Evolutionary conservation across 305 asterid genomes (phyloP).

Genomic region (Stenogyne calaminthoides): DNA sequence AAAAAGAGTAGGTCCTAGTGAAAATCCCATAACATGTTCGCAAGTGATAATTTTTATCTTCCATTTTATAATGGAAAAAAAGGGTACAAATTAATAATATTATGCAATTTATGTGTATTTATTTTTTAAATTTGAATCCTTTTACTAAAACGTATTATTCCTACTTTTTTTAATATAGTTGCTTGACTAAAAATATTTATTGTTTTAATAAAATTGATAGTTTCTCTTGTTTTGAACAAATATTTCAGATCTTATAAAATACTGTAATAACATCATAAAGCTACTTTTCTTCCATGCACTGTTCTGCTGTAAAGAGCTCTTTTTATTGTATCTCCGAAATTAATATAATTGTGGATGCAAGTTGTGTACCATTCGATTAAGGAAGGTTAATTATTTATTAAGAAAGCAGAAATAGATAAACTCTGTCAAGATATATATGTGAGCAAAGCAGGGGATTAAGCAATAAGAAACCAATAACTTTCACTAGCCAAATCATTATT

Average conservation of each 20-base stretch:
- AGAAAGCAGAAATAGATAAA: not conserved
- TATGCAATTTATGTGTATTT: too few species aligned
- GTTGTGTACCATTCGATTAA: not conserved
- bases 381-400: not conserved
- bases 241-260: conserved; percentile 27
- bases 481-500: conserved; percentile 11
- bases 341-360: conserved; percentile 24
- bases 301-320: conserved; percentile 33
- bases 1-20: too few species aligned
- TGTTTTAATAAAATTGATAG: too few species aligned
- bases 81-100: too few species aligned
- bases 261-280: conserved; percentile 25
- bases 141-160: too few species aligned
- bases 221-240: not conserved
- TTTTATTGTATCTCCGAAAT: conserved; percentile 12
- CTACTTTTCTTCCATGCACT: conserved; percentile 39
- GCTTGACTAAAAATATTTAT: too few species aligned
- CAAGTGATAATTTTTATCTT: too few species aligned
- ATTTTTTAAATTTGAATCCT: too few species aligned
- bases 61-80: too few species aligned
- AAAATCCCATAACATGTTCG: too few species aligned
- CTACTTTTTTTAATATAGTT: too few species aligned
- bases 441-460: not conserved
- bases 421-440: not conserved
- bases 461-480: not conserved